Conservation (phyloP, 495 filamentous ascomycete genomes). For the Annulohypoxylon nitens region DNA sequence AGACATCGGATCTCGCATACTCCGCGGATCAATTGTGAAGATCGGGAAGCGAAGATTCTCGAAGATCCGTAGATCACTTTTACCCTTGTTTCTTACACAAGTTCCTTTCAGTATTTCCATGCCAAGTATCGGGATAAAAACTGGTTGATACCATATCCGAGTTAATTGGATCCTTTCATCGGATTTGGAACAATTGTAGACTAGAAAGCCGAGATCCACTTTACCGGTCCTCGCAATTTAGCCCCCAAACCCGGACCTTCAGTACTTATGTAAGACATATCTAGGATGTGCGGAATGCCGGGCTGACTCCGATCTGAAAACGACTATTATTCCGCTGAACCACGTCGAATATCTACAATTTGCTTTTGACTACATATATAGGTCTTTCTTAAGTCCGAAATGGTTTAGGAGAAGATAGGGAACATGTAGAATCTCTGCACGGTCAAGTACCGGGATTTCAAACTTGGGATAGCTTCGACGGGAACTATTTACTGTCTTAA, state of each 20-base stretch:
- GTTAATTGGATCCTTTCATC: not conserved
- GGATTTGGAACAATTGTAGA: slow-evolving; percentile 28
- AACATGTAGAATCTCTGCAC: too few relatives aligned
- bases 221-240: not conserved
- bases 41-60: not conserved
- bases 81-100: not conserved
- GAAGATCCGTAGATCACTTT: not conserved
- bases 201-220: slow-evolving; percentile 25
- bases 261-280: not conserved
- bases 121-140: not conserved
- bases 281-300: slow-evolving; percentile 1
- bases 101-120: not conserved
- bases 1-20: not conserved
- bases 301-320: not conserved
- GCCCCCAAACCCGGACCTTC: not conserved
- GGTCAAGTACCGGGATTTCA: too few relatives aligned
- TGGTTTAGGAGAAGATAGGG: too few relatives aligned
- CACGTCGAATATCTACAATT: too few relatives aligned
- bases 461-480: too few relatives aligned
- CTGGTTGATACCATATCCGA: not conserved
- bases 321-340: too few relatives aligned
- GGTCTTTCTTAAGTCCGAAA: too few relatives aligned
- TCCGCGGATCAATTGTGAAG: not conserved
- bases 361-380: too few relatives aligned
- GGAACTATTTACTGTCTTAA: too few relatives aligned